Evolutionary conservation across 495 filamentous ascomycete genomes (phyloP), one percentile per base, ranked within the genome.

Genomic region (Evernia prunastri): DNA sequence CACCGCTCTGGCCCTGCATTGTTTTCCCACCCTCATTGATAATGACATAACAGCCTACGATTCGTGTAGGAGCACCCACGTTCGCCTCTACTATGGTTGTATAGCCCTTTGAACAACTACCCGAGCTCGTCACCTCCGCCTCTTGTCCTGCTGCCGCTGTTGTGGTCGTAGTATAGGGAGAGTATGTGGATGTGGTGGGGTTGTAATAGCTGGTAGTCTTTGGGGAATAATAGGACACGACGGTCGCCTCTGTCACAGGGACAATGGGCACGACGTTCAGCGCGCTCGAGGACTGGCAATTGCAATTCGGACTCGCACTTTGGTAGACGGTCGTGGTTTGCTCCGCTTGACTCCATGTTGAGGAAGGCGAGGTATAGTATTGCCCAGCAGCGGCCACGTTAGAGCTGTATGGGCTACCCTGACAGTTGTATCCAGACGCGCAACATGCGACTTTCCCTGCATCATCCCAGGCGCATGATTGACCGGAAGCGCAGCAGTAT

Each of bases 381-480:
- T 65, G 53, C 37, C 25, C 13, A 4, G 51, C 59, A n/a, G 49
- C 65, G 40, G 54, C 54, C n/a, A 54, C 65, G 36, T 39, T 58
- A 11, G 58, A 36, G 40, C 56, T 49, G 17, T 68, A 61, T 49
- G 62, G 33, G 23, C 42, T 56, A 15, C 66, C 66, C 45, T 59
- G 33, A 51, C 66, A 68, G 3, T 25, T 65, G 49, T 42, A 51
- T 23, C 63, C 66, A 2, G 58, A 62, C n/a, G 63, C 36, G 36
- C 66, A 68, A 49, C 66, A 68, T 43, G 66, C 66, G n/a, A 68
- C 62, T 31, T 62, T 54, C 4, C 63, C 62, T 33, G 39, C 53
- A 37, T 64, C 63, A 36, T 68, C 66, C 66, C 66, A 68, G 29
- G 29, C 66, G 59, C 66, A 68, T 59, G 62, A 58, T 51, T 60